Conservation (phyloP, 179 eudicot genomes). For the Drosera spatulata region DNA sequence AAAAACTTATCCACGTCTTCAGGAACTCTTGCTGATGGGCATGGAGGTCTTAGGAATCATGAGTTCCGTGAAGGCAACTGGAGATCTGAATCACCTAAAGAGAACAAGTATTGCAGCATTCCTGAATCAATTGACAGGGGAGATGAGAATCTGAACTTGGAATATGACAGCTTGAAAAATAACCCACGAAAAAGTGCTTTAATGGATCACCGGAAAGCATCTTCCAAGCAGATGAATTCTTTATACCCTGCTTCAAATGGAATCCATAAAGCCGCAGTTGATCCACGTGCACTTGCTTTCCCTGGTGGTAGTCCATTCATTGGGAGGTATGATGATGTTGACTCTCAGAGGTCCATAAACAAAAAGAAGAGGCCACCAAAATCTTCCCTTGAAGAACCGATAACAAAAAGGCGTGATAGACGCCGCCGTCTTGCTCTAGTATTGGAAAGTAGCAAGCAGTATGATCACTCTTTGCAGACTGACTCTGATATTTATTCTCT, state of each 20-base stretch:
- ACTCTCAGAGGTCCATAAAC: conserved; percentile 19
- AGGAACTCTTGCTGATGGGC: conserved; percentile 27
- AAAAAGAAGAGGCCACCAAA: conserved; percentile 30
- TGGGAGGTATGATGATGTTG: conserved; percentile 20
- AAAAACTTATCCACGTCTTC: conserved; percentile 25
- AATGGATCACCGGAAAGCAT: conserved; percentile 28
- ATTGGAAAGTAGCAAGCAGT: conserved; percentile 27
- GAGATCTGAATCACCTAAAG: conserved; percentile 20
- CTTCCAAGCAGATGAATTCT: conserved; percentile 25
- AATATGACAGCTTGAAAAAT: conserved; percentile 27
- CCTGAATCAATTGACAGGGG: conserved; percentile 16
- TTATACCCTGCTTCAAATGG: conserved; percentile 21
- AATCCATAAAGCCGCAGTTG: conserved; percentile 17
- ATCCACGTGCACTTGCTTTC: conserved; percentile 19
- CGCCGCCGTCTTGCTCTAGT: conserved; percentile 31
- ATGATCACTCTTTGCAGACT: conserved; percentile 25
- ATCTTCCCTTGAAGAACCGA: conserved; percentile 21
- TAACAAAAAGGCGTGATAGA: conserved; percentile 31
- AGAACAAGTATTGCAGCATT: conserved; percentile 17
- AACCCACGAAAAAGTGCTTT: conserved; percentile 34
- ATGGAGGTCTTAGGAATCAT: conserved; percentile 21
- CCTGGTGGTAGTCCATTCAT: conserved; percentile 16
- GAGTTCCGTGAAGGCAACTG: conserved; percentile 22
- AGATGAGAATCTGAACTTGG: conserved; percentile 23
- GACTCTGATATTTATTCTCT: conserved; percentile 19